These are phyloP conservation scores for Zymoseptoria crescenta DNA, from an alignment of 2,329 filamentous ascomycete genomes.

Conservation along the genomic window DNA sequence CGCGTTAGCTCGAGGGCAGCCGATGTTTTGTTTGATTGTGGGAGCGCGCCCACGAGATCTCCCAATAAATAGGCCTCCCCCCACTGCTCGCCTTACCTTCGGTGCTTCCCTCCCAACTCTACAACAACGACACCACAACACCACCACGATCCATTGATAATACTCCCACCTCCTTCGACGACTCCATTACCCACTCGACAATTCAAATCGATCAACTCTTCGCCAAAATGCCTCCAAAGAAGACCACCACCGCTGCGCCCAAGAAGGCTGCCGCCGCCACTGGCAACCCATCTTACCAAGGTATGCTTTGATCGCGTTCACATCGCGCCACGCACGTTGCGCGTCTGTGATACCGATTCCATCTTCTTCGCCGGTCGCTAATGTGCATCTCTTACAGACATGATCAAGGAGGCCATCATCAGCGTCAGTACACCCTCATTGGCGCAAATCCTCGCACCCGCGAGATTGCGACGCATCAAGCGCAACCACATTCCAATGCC, in stretches of 20 bases:
- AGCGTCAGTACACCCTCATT: conserved; percentile 53
- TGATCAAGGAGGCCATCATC: conserved; percentile 66
- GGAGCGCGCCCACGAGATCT: background rate
- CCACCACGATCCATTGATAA: conserved; percentile 1
- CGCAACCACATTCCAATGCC: background rate
- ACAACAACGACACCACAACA: background rate
- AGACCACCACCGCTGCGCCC: conserved; percentile 37
- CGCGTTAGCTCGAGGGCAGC: background rate
- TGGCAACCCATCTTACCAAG: conserved; percentile 58
- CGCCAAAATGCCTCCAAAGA: conserved; percentile 21
- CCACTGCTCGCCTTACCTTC: background rate
- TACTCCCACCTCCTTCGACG: background rate
- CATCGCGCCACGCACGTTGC: background rate
- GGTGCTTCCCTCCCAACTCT: background rate
- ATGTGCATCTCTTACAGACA: conserved; percentile 52
- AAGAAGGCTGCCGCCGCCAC: conserved; percentile 51
- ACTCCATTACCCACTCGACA: background rate
- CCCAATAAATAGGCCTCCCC: background rate
- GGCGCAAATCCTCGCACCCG: conserved; percentile 34
- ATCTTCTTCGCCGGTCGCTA: conserved; percentile 35
- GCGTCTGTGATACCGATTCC: background rate
- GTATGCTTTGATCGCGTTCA: background rate
- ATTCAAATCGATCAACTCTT: conserved; percentile 12
- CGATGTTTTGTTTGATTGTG: background rate
- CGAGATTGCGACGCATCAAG: conserved; percentile 20